phyloP scores from a whole-genome alignment of 1,284 basidiomycete genomes.

The Boletus sp. region DNA sequence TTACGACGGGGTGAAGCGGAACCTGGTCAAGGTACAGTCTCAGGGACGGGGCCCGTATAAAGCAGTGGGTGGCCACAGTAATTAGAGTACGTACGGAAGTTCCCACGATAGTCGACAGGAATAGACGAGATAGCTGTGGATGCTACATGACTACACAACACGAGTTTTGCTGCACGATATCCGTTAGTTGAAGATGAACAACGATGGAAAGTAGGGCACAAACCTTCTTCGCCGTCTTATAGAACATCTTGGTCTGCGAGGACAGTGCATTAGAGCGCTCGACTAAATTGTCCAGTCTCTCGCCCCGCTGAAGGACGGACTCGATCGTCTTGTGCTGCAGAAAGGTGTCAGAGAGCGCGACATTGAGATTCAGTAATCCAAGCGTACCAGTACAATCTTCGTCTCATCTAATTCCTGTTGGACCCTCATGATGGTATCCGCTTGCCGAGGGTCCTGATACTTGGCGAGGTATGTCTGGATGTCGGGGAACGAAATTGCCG shows the following conservation, averaged over 20 bases:
- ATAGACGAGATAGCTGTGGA: conserved; percentile 2
- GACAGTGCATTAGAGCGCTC: conserved; percentile 92
- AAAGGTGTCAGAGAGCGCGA: background rate
- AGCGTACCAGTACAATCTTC: conserved; percentile 86
- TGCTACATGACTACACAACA: conserved; percentile 56
- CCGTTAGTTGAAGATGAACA: conserved; percentile 7
- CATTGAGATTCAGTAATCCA: background rate
- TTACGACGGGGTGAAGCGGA: background rate
- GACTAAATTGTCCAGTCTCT: conserved; percentile 96
- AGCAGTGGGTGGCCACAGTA: conserved; percentile 14
- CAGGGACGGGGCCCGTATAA: conserved; percentile 3
- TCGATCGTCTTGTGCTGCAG: conserved; percentile 98
- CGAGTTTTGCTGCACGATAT: conserved; percentile 49
- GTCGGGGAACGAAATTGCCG: conserved; percentile 66
- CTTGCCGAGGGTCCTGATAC: conserved; percentile 98
- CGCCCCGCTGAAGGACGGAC: conserved; percentile 91
- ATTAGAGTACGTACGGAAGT: conserved; percentile 25
- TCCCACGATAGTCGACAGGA: conserved; percentile 14
- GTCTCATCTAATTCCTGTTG: conserved; percentile 99
- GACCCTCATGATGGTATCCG: conserved; percentile 98
- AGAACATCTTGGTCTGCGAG: conserved; percentile 91
- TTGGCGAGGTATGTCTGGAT: conserved; percentile 81
- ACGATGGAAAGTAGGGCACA: conserved; percentile 20
- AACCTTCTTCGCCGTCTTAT: conserved; percentile 92
- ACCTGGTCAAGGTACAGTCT: conserved; percentile 7